These are phyloP conservation scores for Exidia glandulosa DNA, from an alignment of 768 basidiomycete species.

Conservation along the genomic window DNA sequence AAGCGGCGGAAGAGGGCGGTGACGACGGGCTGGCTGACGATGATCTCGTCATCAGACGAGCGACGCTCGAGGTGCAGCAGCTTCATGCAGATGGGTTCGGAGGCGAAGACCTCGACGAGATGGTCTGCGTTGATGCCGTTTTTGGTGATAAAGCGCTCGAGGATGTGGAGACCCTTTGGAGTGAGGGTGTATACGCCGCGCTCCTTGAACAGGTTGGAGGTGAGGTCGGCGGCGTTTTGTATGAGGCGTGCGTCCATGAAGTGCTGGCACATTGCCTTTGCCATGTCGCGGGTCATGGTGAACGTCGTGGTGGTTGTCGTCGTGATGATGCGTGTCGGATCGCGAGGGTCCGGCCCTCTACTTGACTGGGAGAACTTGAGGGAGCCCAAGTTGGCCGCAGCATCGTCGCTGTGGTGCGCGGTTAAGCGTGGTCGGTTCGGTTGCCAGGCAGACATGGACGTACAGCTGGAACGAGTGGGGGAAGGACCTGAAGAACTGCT, in stretches of 20 bases:
- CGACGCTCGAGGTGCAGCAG: conserved; percentile 93
- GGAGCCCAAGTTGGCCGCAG: conserved; percentile 82
- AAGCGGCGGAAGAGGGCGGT: conserved; percentile 95
- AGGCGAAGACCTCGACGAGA: conserved; percentile 76
- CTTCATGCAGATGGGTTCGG: conserved; percentile 95
- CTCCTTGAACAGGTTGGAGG: conserved; percentile 89
- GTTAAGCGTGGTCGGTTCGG: background rate
- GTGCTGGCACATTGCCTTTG: conserved; percentile 98
- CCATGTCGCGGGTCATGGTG: conserved; percentile 99
- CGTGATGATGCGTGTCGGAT: conserved; percentile 94
- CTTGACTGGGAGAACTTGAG: conserved; percentile 99
- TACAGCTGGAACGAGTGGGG: conserved; percentile 65
- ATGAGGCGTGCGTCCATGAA: conserved; percentile 99
- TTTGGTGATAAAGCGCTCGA: conserved; percentile 99
- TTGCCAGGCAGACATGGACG: background rate
- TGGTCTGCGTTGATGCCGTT: conserved; percentile 96
- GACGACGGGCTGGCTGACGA: conserved; percentile 87
- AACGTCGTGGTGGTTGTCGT: conserved; percentile 99
- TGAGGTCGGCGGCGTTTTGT: conserved; percentile 89
- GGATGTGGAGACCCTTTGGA: conserved; percentile 94
- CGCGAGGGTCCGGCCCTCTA: conserved; percentile 95
- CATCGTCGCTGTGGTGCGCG: conserved; percentile 63
- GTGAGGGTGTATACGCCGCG: conserved; percentile 93
- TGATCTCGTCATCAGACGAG: conserved; percentile 90
- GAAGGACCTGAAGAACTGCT: conserved; percentile 93